Evolutionary conservation across 1,284 basidiomycete species (phyloP).

Genomic region (Malassezia equina): DNA sequence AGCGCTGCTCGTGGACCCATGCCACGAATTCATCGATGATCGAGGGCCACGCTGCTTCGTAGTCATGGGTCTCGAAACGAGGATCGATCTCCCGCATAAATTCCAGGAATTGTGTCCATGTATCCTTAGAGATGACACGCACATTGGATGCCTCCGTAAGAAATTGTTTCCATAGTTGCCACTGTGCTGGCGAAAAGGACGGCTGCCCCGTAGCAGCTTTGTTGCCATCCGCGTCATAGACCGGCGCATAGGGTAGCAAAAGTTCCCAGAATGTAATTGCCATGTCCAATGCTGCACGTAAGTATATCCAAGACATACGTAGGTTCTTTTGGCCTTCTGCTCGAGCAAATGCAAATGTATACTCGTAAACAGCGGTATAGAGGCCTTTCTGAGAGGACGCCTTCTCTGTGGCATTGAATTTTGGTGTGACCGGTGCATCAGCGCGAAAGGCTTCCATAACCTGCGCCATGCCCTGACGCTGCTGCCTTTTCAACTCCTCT

Average conservation of each 20-base stretch:
- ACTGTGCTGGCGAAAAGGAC: constrained; percentile 53
- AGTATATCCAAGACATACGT: constrained; percentile 26
- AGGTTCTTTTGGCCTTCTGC: constrained; percentile 58
- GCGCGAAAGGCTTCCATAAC: constrained; percentile 27
- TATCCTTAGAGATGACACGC: constrained; percentile 84
- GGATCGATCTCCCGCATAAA: constrained; percentile 72
- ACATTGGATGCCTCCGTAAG: constrained; percentile 57
- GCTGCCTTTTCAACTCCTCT: constrained; percentile 15
- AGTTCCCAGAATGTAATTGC: constrained; percentile 76
- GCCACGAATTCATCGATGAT: constrained; percentile 73
- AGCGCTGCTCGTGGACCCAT: constrained; percentile 24
- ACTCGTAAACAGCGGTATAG: constrained; percentile 76
- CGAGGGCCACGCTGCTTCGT: constrained; percentile 79
- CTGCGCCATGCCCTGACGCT: constrained; percentile 22
- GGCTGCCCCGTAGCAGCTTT: constrained; percentile 55
- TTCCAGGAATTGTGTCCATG: constrained; percentile 72
- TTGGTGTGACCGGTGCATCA: constrained; percentile 24
- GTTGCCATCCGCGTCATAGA: constrained; percentile 50
- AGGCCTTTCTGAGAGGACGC: constrained; percentile 21
- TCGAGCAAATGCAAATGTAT: constrained; percentile 76
- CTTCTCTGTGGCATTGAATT: background rate
- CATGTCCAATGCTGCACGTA: constrained; percentile 56
- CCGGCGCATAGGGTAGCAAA: constrained; percentile 67
- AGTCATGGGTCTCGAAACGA: constrained; percentile 70
- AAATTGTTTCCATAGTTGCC: constrained; percentile 75